Base-by-base conservation (phyloP, 2,329 filamentous ascomycete genomes). In the Cladosporium sp. region DNA sequence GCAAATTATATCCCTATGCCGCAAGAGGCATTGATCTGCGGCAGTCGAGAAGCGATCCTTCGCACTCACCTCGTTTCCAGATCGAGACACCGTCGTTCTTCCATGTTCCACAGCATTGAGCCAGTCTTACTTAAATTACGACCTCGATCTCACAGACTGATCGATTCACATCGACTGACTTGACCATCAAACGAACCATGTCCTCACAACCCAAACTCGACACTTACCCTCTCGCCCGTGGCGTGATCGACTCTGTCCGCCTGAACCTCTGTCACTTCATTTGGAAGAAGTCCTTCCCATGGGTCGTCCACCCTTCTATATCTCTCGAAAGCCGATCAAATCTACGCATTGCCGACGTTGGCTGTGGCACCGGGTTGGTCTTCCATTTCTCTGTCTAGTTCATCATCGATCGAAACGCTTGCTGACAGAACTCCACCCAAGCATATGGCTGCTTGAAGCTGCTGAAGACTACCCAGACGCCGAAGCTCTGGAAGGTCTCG, bases 251-350 rank as follows among this genome's bases (percentile, higher is more conserved):
- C 37, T 65, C 62, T 4, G 53, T 59, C 21, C 40, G 62, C 21
- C 44, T 65, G 8, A 65, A 65, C 40, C 53, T 65, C 46, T 65
- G 53, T 28, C 62, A 65, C 16, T 65, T 65, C 46, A 65, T 65
- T 21, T 65, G 62, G 62, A 63, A 63, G 49, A 63, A 63, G 28
- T 46, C 26, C 18, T 63, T 63, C 8, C 61, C 61, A 44, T 63
- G 61, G 61, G 61, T 63, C n/a, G 61, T 63, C 23, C 61, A 63
- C 35, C 61, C 61, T 21, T 63, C 61, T 26, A 26, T 63, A n/a
- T 31, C 37, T 6, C 31, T 65, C 18, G 37, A 52, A 14, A 53
- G 26, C 10, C 40, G 53, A 11, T 31, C 55, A 5, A 28, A 65
- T 55, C 40, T 65, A 21, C 40, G 62, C 2, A 59, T 65, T n/a